These are phyloP conservation scores for Picochlorum sp. DNA, from an alignment of 139 green algal genomes.

Conservation along the genomic window DNA sequence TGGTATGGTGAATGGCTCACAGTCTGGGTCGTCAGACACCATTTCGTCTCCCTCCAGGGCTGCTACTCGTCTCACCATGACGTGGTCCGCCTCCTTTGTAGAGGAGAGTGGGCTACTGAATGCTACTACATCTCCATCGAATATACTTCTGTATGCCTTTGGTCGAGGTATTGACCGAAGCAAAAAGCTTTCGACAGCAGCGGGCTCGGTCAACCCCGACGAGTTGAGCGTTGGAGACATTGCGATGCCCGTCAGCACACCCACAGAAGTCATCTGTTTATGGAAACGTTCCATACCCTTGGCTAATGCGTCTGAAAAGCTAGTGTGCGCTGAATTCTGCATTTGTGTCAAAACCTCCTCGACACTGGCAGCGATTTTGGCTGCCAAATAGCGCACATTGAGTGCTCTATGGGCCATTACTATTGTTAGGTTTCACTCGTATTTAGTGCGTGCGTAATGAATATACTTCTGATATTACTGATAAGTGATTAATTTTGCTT, in stretches of 20 bases:
- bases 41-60: slow-evolving; percentile 63
- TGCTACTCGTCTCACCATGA: slow-evolving; percentile 61
- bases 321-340: neutral
- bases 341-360: slow-evolving; percentile 3
- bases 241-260: slow-evolving; percentile 17
- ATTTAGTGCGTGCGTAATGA: neutral
- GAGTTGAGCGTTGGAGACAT: slow-evolving; percentile 54
- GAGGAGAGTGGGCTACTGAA: slow-evolving; percentile 20
- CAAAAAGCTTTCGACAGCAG: slow-evolving; percentile 39
- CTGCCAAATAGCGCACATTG: neutral
- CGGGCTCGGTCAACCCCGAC: slow-evolving; percentile 5
- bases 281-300: slow-evolving; percentile 26
- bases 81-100: too few species aligned
- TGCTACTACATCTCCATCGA: slow-evolving; percentile 49
- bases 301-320: slow-evolving; percentile 3
- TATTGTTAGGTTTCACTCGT: neutral
- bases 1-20: neutral
- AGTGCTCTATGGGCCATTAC: neutral
- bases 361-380: slow-evolving; percentile 1
- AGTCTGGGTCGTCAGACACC: slow-evolving; percentile 20
- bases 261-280: slow-evolving; percentile 23
- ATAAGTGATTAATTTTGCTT: too few species aligned
- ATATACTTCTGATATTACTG: neutral
- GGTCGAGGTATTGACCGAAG: slow-evolving; percentile 47
- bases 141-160: slow-evolving; percentile 15